These are phyloP conservation scores for Rachicladosporium sp. DNA, from an alignment of 2,329 filamentous ascomycete species.

Conservation along the genomic window DNA sequence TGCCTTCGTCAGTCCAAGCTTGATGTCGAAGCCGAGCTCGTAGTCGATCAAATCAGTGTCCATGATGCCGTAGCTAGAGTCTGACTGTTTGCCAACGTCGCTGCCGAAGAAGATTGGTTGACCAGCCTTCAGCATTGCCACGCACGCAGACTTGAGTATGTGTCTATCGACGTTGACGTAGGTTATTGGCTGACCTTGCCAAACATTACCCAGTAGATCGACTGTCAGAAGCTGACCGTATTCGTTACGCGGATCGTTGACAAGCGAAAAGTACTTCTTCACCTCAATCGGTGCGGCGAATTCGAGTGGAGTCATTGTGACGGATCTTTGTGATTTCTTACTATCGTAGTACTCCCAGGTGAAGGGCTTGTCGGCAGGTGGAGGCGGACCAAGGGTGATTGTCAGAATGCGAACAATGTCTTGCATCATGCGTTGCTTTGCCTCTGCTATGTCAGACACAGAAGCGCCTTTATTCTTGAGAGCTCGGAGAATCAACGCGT, in stretches of 20 bases:
- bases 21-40: slow-evolving; percentile 69
- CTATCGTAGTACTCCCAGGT: slow-evolving; percentile 70
- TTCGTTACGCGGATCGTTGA: slow-evolving; percentile 72
- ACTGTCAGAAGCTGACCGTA: slow-evolving; percentile 64
- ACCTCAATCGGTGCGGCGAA: slow-evolving; percentile 60
- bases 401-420: slow-evolving; percentile 75
- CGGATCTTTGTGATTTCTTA: slow-evolving; percentile 48
- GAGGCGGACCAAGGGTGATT: slow-evolving; percentile 68
- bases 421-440: slow-evolving; percentile 63
- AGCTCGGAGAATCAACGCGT: slow-evolving; percentile 58
- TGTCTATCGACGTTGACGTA: slow-evolving; percentile 74
- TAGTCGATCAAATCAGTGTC: slow-evolving; percentile 68
- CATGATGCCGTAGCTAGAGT: slow-evolving; percentile 60
- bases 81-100: slow-evolving; percentile 75
- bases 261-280: slow-evolving; percentile 62
- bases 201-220: slow-evolving; percentile 66
- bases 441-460: slow-evolving; percentile 28
- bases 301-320: slow-evolving; percentile 53
- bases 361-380: slow-evolving; percentile 55
- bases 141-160: slow-evolving; percentile 59
- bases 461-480: slow-evolving; percentile 33
- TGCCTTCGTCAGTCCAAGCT: slow-evolving; percentile 62
- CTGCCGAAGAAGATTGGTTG: slow-evolving; percentile 79
- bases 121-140: slow-evolving; percentile 66
- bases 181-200: slow-evolving; percentile 60